Percentiles rank a stretch among this genome's conserved stretches.
phyloP scores from a whole-genome alignment of 176 grass and related monocot species.

The Saccharum officinarum region DNA sequence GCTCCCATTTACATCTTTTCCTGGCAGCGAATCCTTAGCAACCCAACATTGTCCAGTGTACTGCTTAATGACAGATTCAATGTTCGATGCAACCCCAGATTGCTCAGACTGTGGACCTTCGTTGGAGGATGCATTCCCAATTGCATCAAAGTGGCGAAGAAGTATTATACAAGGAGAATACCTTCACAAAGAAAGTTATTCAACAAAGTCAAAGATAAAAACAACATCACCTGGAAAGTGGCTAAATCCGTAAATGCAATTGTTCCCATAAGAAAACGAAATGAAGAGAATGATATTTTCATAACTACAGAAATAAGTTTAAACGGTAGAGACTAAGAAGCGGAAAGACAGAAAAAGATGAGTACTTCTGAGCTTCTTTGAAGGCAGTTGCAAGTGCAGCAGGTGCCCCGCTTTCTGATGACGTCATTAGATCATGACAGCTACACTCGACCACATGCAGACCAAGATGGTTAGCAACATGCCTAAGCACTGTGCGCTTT shows the following conservation, averaged over 20 bases:
- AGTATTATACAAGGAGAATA: constrained; percentile 89
- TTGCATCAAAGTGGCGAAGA: constrained; percentile 80
- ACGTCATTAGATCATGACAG: constrained; percentile 77
- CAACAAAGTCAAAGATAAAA: constrained; percentile 21
- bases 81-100: constrained; percentile 65
- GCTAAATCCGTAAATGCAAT: not conserved
- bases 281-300: not conserved
- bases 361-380: constrained; percentile 83
- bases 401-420: constrained; percentile 74
- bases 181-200: constrained; percentile 57
- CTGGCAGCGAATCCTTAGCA: constrained; percentile 42
- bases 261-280: constrained; percentile 9
- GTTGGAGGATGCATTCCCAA: constrained; percentile 73
- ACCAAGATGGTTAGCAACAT: constrained; percentile 71
- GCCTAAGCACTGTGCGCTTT: constrained; percentile 72
- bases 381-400: constrained; percentile 75
- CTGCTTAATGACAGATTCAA: constrained; percentile 76
- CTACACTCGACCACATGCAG: constrained; percentile 90
- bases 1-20: constrained; percentile 45
- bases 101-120: constrained; percentile 80
- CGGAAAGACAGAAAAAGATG: constrained; percentile 13
- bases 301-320: constrained; percentile 16
- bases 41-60: constrained; percentile 61
- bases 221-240: not conserved
- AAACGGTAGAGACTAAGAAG: constrained; percentile 14